A percentile compares a stretch with the other conserved stretches of the same genome.
Evolutionary conservation across 352 stramenopile genomes (phyloP).

Genomic region (Globisporangium uncinulatum): DNA sequence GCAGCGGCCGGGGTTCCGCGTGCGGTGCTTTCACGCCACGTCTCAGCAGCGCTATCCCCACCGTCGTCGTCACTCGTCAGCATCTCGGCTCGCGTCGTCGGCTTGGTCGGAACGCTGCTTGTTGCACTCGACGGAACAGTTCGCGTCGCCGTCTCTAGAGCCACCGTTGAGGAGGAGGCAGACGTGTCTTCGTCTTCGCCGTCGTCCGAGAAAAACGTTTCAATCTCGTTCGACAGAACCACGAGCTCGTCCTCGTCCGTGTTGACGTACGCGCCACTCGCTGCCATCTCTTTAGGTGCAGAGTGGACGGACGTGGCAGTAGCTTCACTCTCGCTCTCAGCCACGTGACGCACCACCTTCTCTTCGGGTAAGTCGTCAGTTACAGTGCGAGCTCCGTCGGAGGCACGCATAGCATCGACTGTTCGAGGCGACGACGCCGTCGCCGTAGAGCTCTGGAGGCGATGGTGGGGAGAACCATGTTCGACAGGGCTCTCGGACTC

Average conservation of each 20-base stretch:
- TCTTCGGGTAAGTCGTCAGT: neutral
- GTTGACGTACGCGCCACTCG: neutral
- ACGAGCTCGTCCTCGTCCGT: slow-evolving; percentile 5
- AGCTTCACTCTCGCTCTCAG: neutral
- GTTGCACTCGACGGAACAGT: neutral
- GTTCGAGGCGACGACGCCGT: neutral
- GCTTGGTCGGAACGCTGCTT: neutral
- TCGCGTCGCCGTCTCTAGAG: neutral
- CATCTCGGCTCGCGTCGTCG: slow-evolving; percentile 12
- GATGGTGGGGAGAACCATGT: neutral
- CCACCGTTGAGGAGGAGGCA: neutral
- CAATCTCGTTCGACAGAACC: slow-evolving; percentile 36
- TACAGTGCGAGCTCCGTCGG: too few species aligned
- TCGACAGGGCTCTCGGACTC: neutral
- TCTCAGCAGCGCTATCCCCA: neutral
- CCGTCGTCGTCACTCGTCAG: slow-evolving; percentile 21
- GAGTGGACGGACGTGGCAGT: neutral
- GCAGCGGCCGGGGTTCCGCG: neutral
- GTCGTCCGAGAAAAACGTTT: slow-evolving; percentile 79
- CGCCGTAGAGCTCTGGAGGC: neutral
- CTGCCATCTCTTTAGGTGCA: neutral
- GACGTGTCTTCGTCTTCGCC: slow-evolving; percentile 33
- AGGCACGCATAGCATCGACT: neutral
- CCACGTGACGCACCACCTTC: neutral
- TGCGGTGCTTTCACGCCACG: neutral